These are phyloP conservation scores for Striga asiatica DNA, from an alignment of 257 asterid genomes.

Conservation along the genomic window DNA sequence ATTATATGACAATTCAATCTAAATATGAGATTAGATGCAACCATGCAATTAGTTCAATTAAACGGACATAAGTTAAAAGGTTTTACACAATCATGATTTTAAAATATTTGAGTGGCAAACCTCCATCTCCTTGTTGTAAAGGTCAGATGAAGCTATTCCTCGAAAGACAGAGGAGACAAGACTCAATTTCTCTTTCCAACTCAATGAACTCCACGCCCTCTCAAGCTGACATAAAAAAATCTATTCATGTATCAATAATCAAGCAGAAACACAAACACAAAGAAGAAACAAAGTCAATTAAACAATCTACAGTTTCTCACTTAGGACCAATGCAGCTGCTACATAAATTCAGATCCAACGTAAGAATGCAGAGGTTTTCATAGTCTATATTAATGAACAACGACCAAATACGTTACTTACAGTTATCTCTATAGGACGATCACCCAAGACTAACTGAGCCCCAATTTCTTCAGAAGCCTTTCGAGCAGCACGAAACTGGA, in stretches of 20 bases:
- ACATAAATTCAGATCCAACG: neutral
- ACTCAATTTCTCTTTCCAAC: conserved; percentile 67
- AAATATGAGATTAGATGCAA: neutral
- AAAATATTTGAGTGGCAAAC: conserved; percentile 21
- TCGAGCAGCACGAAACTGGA: conserved; percentile 89
- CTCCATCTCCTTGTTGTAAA: conserved; percentile 35
- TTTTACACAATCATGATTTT: neutral
- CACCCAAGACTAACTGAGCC: conserved; percentile 86
- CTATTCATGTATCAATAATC: conserved; percentile 5
- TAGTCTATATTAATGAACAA: neutral
- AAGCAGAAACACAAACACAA: neutral
- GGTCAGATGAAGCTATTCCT: conserved; percentile 55
- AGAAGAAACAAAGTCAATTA: neutral
- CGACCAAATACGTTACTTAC: conserved; percentile 25
- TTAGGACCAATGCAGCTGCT: neutral
- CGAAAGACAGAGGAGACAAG: conserved; percentile 41
- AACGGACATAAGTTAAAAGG: neutral
- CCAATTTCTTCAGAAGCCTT: conserved; percentile 78
- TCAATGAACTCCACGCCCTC: conserved; percentile 80
- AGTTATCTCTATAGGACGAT: conserved; percentile 88
- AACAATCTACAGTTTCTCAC: neutral
- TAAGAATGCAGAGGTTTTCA: neutral
- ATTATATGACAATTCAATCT: neutral
- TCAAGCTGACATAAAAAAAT: conserved; percentile 49
- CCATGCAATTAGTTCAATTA: neutral